Evolutionary conservation across 2,329 filamentous ascomycete genomes (phyloP).

Genomic region (Claviceps maximensis): DNA sequence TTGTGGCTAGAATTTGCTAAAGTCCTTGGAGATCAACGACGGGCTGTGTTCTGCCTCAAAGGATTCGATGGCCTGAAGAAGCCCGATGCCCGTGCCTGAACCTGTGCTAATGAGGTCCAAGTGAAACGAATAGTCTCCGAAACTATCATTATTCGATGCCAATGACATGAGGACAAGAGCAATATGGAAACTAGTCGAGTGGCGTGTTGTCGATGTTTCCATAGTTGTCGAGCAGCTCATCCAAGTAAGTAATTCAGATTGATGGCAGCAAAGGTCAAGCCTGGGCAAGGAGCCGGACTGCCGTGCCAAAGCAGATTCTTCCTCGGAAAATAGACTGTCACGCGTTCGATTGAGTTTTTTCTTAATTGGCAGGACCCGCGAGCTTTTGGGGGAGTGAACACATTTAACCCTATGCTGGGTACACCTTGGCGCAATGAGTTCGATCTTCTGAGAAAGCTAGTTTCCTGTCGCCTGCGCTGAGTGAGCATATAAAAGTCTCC

Average conservation of each 20-base stretch:
- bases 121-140: slow-evolving; percentile 4
- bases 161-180: slow-evolving; percentile 8
- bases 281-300: slow-evolving; percentile 24
- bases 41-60: slow-evolving; percentile 16
- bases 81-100: slow-evolving; percentile 13
- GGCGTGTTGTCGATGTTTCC: too few relatives aligned
- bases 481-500: slow-evolving; percentile 8
- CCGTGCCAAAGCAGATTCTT: slow-evolving; percentile 4
- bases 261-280: slow-evolving; percentile 11
- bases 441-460: slow-evolving; percentile 51
- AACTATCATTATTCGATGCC: slow-evolving; percentile 3
- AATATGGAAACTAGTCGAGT: too few relatives aligned
- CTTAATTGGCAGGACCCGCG: slow-evolving; percentile 32
- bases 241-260: slow-evolving; percentile 22
- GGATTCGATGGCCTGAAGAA: slow-evolving; percentile 21
- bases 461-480: slow-evolving; percentile 42
- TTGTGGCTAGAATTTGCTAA: slow-evolving; percentile 15
- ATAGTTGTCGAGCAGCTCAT: slow-evolving; percentile 21
- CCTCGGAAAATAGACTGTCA: background rate
- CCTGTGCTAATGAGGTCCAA: slow-evolving; percentile 9
- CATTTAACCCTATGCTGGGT: slow-evolving; percentile 42
- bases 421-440: slow-evolving; percentile 46
- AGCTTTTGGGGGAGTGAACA: slow-evolving; percentile 52
- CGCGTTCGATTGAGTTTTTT: too few relatives aligned
- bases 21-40: slow-evolving; percentile 16